A percentile compares a stretch with the other conserved stretches of the same genome.
Conservation (phyloP, 352 stramenopile genomes). For the Pythium rishiriense region DNA sequence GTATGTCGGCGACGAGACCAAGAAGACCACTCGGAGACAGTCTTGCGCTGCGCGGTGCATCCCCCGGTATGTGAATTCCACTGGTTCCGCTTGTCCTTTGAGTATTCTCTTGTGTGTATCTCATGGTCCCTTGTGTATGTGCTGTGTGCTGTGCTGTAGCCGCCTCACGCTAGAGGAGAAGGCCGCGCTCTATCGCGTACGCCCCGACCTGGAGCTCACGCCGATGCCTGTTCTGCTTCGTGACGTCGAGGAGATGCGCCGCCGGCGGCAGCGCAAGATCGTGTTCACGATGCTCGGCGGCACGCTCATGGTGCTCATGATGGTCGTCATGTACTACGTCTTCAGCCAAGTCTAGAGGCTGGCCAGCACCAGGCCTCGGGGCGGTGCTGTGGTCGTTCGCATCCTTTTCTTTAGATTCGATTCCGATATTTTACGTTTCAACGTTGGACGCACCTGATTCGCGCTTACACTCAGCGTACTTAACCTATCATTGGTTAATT, state of each 20-base stretch:
- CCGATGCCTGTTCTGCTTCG: conserved; percentile 56
- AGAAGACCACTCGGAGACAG: conserved; percentile 18
- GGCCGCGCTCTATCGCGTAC: conserved; percentile 63
- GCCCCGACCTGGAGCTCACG: conserved; percentile 69
- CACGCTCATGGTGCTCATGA: conserved; percentile 66
- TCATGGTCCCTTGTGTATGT: background rate
- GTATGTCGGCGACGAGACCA: conserved; percentile 25
- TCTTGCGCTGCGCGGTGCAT: conserved; percentile 52
- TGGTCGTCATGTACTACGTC: conserved; percentile 83
- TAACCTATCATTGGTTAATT: background rate
- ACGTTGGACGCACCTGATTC: background rate
- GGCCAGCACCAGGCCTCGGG: background rate
- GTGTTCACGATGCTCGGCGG: conserved; percentile 69
- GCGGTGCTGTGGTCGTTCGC: background rate
- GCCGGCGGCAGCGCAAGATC: conserved; percentile 61
- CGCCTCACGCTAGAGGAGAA: conserved; percentile 80
- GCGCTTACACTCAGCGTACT: background rate
- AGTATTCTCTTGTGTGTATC: background rate
- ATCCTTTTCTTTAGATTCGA: conserved; percentile 6
- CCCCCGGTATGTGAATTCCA: conserved; percentile 38
- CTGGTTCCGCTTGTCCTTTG: too few species aligned
- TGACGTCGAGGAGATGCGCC: conserved; percentile 62
- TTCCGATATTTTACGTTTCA: conserved; percentile 21
- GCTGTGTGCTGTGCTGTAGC: conserved; percentile 10
- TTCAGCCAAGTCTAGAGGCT: conserved; percentile 31